Conservation (phyloP, 1,284 basidiomycete species). For the Puccinia novopanici region DNA sequence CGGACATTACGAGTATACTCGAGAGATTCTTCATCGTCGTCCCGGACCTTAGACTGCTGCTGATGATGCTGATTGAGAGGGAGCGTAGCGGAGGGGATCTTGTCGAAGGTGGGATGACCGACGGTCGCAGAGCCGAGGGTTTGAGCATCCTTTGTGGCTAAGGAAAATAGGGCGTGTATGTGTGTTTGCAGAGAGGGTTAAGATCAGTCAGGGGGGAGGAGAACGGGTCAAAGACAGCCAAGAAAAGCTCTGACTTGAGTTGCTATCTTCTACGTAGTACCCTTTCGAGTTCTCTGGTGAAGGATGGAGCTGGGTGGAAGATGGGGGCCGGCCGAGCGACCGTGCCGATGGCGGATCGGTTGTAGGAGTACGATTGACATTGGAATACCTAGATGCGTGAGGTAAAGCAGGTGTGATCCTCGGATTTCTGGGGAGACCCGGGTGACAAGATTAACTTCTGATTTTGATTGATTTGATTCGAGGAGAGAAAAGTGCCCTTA, state of each 20-base stretch:
- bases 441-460: background rate
- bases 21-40: conserved; percentile 50
- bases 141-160: background rate
- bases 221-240: too few relatives aligned
- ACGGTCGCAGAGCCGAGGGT: background rate
- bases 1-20: conserved; percentile 49
- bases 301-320: background rate
- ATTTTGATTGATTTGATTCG: background rate
- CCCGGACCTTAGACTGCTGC: background rate
- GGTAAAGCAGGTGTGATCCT: conserved; percentile 40
- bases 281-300: conserved; percentile 1
- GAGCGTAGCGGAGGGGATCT: conserved; percentile 1
- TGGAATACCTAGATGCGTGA: conserved; percentile 41
- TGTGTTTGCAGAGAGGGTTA: too few relatives aligned
- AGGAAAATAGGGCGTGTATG: background rate
- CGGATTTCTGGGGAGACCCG: background rate
- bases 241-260: conserved; percentile 10
- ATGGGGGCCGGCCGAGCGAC: background rate
- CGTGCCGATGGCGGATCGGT: background rate
- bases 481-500: background rate
- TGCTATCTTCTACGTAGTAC: conserved; percentile 12
- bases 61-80: background rate
- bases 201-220: background rate
- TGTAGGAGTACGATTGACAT: background rate
- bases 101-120: background rate